Evolutionary conservation across 495 filamentous ascomycete genomes (phyloP).

Genomic region (Xylaria longipes): DNA sequence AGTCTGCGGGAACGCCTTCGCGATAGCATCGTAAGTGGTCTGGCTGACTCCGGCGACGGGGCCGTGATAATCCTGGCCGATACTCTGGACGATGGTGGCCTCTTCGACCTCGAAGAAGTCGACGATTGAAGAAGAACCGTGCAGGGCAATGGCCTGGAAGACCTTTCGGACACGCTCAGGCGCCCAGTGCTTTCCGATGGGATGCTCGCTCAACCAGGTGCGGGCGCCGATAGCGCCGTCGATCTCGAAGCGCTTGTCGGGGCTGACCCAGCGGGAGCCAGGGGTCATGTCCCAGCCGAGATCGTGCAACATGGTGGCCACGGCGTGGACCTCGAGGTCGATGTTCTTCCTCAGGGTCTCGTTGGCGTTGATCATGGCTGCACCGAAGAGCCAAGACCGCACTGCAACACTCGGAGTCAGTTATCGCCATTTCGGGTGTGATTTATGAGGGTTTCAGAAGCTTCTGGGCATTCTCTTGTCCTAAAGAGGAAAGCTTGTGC

Average conservation of each 20-base stretch:
- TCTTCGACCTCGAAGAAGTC: conserved; percentile 36
- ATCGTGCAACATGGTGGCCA: conserved; percentile 44
- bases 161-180: conserved; percentile 30
- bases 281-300: conserved; percentile 37
- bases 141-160: conserved; percentile 37
- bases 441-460: too few relatives aligned
- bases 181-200: conserved; percentile 28
- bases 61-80: conserved; percentile 31
- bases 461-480: too few relatives aligned
- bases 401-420: too few relatives aligned
- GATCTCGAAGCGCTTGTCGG: conserved; percentile 49
- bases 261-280: conserved; percentile 36
- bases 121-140: conserved; percentile 24
- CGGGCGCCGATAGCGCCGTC: conserved; percentile 88
- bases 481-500: too few relatives aligned
- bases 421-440: too few relatives aligned
- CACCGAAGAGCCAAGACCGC: conserved; percentile 55
- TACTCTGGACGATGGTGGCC: conserved; percentile 27
- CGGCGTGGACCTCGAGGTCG: conserved; percentile 45
- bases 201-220: conserved; percentile 59
- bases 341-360: conserved; percentile 32
- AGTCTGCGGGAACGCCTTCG: conserved; percentile 29
- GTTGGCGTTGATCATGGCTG: conserved; percentile 45
- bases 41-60: conserved; percentile 21
- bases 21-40: conserved; percentile 23